Evolutionary conservation across 768 basidiomycete genomes (phyloP).

Genomic region (Leccinum barrowsii): DNA sequence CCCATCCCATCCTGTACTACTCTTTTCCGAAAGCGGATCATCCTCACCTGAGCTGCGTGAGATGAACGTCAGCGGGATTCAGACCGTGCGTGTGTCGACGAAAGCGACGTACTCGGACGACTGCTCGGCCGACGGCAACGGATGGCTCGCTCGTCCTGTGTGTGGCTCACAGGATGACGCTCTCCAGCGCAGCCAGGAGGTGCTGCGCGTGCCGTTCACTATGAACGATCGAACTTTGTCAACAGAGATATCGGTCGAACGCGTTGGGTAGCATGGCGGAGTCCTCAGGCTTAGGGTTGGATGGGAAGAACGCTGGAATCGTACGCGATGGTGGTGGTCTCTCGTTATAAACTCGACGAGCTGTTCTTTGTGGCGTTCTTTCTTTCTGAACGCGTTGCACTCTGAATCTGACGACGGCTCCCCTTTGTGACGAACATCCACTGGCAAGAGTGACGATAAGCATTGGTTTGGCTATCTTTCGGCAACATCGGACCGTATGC

Average conservation of each 20-base stretch:
- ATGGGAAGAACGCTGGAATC: neutral
- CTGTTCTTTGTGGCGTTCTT: neutral
- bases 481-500: neutral
- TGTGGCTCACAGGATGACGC: neutral
- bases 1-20: neutral
- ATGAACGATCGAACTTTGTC: neutral
- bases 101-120: neutral
- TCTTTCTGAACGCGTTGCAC: neutral
- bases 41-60: neutral
- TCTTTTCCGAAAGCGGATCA: neutral
- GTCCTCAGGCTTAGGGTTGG: neutral
- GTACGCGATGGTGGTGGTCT: neutral
- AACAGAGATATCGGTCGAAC: neutral
- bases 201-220: neutral
- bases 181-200: neutral
- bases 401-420: neutral
- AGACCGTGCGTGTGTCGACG: neutral
- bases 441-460: neutral
- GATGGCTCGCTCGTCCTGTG: no score
- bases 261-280: neutral
- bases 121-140: neutral
- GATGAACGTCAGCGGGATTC: neutral
- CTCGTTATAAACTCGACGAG: neutral
- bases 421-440: neutral
- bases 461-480: neutral